Evolutionary conservation across 139 green algal genomes (phyloP), one percentile per base, ranked within the genome.

Genomic region (Chlorella ohadii): DNA sequence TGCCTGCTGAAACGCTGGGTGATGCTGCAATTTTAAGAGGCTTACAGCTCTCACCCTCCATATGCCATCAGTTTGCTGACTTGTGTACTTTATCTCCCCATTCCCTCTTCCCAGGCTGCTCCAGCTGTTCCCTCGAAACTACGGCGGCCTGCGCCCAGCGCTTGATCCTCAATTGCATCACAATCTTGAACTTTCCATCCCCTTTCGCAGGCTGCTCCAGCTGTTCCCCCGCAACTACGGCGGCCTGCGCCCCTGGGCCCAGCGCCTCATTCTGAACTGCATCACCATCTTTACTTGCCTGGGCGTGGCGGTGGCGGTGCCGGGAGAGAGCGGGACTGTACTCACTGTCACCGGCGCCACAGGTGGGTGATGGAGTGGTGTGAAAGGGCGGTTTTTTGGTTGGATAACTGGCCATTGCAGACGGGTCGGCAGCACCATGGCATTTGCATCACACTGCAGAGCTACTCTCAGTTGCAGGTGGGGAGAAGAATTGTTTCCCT

Each of bases 231-330:
- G 76, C 36, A 27, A 28, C 57, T 82, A 55, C 33, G 73, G 31
- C 47, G 31, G 57, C 36, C 33, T 82, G 15, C 57, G 36, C 2
- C 57, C 57, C 57, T 82, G 76, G 76, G 23, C n/a, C 34, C 55
- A 79, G 72, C 72, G 72, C 44, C 38, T 79, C 13, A 65, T 64
- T 28, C 7, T 41, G n/a, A 79, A 79, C 72, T 41, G n/a, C 55
- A 44, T 63, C 76, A 82, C 59, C 56, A 72, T 71, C 34, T 63
- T 82, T 6, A 34, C 76, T 25, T 82, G 76, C 76, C 57, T 82
- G 57, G 76, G 57, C 34, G 57, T 82, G 23, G 76, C 76, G 11
- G 36, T 72, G 36, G 76, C 27, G 9, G 76, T 82, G 34, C 76
- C 76, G 2, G 76, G 76, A 33, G 36, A 82, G 57, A 44, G 25